A percentile compares a stretch with the other conserved stretches of the same genome.
phyloP scores from a whole-genome alignment of 257 asterid species.

The Penstemon barbatus region DNA sequence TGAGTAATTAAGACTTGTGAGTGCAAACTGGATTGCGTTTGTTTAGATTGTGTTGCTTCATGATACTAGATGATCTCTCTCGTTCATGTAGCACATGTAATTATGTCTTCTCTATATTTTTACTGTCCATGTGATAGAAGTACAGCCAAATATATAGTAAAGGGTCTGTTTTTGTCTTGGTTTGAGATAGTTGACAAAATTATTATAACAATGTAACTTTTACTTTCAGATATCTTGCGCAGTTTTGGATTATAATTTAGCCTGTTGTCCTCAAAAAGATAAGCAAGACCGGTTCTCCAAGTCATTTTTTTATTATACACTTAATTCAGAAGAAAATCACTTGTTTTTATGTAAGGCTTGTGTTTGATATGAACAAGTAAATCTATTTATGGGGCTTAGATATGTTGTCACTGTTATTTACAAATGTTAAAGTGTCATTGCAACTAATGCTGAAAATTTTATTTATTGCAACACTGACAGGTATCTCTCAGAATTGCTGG shows the following conservation, averaged over 20 bases:
- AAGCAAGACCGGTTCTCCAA: background rate
- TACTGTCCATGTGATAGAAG: conserved; percentile 13
- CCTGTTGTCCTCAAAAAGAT: background rate
- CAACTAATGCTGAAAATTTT: conserved; percentile 20
- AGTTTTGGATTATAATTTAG: background rate
- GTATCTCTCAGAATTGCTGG: conserved; percentile 66
- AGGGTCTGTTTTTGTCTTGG: conserved; percentile 7
- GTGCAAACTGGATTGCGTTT: background rate
- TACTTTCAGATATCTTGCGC: background rate
- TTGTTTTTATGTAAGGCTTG: background rate
- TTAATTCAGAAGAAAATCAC: background rate
- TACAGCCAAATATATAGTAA: background rate
- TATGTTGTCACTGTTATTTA: background rate
- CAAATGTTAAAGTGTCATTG: conserved; percentile 4
- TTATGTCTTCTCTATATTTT: conserved; percentile 2
- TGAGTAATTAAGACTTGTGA: conserved; percentile 13
- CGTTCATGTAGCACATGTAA: background rate
- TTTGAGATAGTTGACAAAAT: background rate
- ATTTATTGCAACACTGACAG: conserved; percentile 30
- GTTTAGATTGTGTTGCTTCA: conserved; percentile 13
- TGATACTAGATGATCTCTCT: conserved; percentile 13
- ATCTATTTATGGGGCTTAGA: too few species aligned
- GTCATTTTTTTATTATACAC: background rate
- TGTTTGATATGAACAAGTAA: too few species aligned
- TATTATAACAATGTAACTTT: background rate